These are phyloP conservation scores for Rhododendron henanense DNA, from an alignment of 148 eudicot genomes.

Conservation along the genomic window DNA sequence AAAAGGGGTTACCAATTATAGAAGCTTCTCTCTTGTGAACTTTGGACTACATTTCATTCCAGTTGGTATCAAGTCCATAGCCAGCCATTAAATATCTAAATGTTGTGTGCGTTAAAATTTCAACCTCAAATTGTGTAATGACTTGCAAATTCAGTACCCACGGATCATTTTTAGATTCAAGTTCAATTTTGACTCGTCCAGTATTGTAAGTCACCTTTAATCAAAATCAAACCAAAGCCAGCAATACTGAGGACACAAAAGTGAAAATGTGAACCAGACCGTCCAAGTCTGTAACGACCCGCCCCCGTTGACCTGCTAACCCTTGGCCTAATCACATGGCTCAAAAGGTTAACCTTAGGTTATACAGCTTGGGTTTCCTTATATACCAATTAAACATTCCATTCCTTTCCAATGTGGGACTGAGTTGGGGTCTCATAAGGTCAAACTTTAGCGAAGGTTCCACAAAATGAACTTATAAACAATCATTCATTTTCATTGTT, in stretches of 20 bases:
- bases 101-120: neutral
- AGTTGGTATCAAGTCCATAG: neutral
- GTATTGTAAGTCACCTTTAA: neutral
- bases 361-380: too few relatives aligned
- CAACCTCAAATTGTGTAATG: neutral
- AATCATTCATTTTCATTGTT: neutral
- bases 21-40: neutral
- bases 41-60: neutral
- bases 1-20: neutral
- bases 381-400: too few relatives aligned
- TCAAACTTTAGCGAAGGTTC: neutral
- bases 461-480: neutral
- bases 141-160: neutral
- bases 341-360: too few relatives aligned
- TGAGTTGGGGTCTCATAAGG: too few relatives aligned
- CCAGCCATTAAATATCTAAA: neutral
- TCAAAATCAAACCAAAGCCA: neutral
- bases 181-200: neutral
- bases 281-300: too few relatives aligned
- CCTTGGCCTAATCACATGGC: too few relatives aligned
- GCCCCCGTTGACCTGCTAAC: too few relatives aligned
- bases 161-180: neutral
- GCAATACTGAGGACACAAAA: neutral
- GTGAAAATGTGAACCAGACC: neutral
- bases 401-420: too few relatives aligned